phyloP scores from a whole-genome alignment of 345 rosid genomes.

The Populus ilicifolia region DNA sequence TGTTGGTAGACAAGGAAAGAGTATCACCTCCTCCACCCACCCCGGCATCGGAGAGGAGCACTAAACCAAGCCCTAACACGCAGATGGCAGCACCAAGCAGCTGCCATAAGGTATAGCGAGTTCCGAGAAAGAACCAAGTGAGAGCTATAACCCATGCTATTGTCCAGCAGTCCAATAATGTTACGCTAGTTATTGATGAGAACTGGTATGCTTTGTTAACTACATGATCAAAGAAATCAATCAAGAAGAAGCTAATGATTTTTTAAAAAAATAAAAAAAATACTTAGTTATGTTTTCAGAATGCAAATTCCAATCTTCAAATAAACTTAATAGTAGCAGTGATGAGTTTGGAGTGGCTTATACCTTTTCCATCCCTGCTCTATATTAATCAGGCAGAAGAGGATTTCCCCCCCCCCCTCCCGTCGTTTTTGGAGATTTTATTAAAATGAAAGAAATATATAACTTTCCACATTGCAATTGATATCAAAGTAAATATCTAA shows the following conservation, averaged over 20 bases:
- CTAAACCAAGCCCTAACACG: slow-evolving; percentile 55
- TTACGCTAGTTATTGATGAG: slow-evolving; percentile 60
- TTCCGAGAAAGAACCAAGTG: slow-evolving; percentile 49
- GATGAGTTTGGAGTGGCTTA: too few relatives aligned
- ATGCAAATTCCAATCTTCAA: too few relatives aligned
- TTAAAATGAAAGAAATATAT: too few relatives aligned
- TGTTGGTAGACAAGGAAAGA: background rate
- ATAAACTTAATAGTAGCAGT: too few relatives aligned
- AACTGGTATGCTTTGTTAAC: slow-evolving; percentile 61
- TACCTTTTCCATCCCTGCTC: too few relatives aligned
- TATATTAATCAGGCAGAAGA: too few relatives aligned
- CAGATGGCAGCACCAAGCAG: slow-evolving; percentile 49
- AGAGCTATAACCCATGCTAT: slow-evolving; percentile 50
- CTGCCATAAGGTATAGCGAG: slow-evolving; percentile 51
- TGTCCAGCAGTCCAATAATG: slow-evolving; percentile 55
- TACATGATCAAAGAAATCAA: slow-evolving; percentile 21
- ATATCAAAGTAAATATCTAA: too few relatives aligned
- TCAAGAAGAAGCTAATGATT: background rate
- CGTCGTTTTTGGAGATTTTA: too few relatives aligned
- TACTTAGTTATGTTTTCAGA: background rate
- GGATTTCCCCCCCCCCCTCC: too few relatives aligned
- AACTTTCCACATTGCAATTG: too few relatives aligned
- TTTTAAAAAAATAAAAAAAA: background rate
- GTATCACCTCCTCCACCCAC: slow-evolving; percentile 52
- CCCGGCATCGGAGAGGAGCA: slow-evolving; percentile 54